A percentile compares a stretch with the other conserved stretches of the same genome.
Conservation (phyloP, 495 filamentous ascomycete genomes). For the Penicillium atrosanguineum region DNA sequence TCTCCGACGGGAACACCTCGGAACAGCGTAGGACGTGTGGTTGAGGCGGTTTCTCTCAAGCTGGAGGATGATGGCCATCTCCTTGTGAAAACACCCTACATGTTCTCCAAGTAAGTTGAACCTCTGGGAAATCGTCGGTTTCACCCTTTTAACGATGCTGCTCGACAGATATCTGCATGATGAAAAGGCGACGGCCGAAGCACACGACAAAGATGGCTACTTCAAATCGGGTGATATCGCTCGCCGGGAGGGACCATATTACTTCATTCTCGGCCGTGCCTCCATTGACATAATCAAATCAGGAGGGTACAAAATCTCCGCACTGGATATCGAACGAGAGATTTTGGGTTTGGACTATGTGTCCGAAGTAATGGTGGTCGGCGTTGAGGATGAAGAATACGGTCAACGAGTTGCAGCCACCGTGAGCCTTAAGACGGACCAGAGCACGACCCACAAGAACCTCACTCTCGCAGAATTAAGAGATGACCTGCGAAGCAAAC, state of each 20-base stretch:
- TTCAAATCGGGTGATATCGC: constrained; percentile 51
- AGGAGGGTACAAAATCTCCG: constrained; percentile 47
- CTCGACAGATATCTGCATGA: constrained; percentile 40
- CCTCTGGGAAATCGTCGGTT: not conserved
- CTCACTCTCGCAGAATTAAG: constrained; percentile 39
- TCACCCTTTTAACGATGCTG: not conserved
- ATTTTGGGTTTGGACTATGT: constrained; percentile 36
- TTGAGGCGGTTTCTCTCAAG: constrained; percentile 35
- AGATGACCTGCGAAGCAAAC: constrained; percentile 33
- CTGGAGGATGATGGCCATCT: constrained; percentile 34
- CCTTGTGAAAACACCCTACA: constrained; percentile 42
- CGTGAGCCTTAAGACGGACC: constrained; percentile 32
- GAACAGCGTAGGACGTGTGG: constrained; percentile 41
- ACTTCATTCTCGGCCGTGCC: constrained; percentile 50
- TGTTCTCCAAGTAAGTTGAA: constrained; percentile 37
- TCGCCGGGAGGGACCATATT: constrained; percentile 41
- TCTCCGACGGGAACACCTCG: constrained; percentile 30
- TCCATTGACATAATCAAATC: constrained; percentile 47
- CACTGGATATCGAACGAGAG: constrained; percentile 45
- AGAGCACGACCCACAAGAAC: constrained; percentile 11
- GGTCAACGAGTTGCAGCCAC: constrained; percentile 51
- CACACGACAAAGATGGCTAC: constrained; percentile 37
- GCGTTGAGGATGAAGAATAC: constrained; percentile 43
- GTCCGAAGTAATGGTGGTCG: constrained; percentile 43
- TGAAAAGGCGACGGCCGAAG: constrained; percentile 34